Evolutionary conservation across 192 early-diverging fungal species (phyloP), one percentile per base, ranked within the genome.

Genomic region (Pilaira anomala): DNA sequence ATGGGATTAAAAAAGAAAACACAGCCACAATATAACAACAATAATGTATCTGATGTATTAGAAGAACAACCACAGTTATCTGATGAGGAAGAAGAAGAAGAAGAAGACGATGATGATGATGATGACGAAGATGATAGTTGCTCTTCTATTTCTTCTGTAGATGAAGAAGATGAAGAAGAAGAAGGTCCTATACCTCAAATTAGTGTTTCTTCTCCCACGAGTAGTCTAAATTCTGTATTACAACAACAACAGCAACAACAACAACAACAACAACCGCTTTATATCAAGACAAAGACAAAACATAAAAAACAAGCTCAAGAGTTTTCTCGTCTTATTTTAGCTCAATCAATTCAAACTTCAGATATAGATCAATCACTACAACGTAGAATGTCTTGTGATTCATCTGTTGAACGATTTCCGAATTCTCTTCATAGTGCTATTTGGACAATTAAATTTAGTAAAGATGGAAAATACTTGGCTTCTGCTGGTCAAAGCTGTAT

Each of bases 381-480:
- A 46, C 44, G 18, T 19, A 46, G 16, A 46, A 26, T 49, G 7
- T 26, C 42, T 36, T 33, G 28, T 48, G 36, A 40, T n/a, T 26
- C 57, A 11, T 9, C 3, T 3, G 22, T 14, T 1, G 36, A 48
- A 14, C 48, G 28, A 16, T 8, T n/a, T 12, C 39, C 62, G 7
- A 30, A 25, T 12, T 24, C 26, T 0, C 48, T 22, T 21, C 39
- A 65, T 28, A 69, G 66, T 7, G 81, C 87, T 3, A 70, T 94
- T 25, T 93, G 90, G 88, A 66, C 82, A 0, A 74, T 91, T 69
- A 75, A 86, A 62, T 93, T 92, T 59, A 92, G 88, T 66, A 75
- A 82, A 33, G 85, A 83, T 75, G 91, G 91, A 25, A 68, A 72
- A 60, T 93, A 89, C 66, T 62, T 93, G 60, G 91, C 89, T 1